Evolutionary conservation across 2,329 filamentous ascomycete species (phyloP).

Genomic region (Microcera coccophila): DNA sequence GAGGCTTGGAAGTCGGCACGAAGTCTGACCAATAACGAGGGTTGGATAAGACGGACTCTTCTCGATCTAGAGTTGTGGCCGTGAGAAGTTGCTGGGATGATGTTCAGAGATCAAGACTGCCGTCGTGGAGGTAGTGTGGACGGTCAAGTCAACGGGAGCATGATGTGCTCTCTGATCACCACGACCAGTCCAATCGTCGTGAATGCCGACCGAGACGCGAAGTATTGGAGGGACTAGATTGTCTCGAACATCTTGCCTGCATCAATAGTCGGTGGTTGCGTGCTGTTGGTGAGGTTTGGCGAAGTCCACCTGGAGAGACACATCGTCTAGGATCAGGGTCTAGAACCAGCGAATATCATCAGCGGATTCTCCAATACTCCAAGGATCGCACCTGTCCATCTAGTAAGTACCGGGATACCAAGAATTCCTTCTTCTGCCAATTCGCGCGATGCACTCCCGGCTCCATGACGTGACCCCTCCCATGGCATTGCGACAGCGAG

Average conservation of each 20-base stretch:
- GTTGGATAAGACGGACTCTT: not conserved
- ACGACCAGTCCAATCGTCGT: slow-evolving; percentile 18
- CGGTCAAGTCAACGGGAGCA: slow-evolving; percentile 14
- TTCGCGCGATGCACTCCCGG: no score
- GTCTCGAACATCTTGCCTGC: not conserved
- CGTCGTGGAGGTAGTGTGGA: not conserved
- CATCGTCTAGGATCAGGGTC: not conserved
- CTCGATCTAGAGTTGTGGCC: not conserved
- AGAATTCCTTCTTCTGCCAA: no score
- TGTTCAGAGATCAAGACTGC: not conserved
- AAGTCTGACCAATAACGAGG: not conserved
- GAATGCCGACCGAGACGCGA: slow-evolving; percentile 20
- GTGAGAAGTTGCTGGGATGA: not conserved
- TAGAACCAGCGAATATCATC: not conserved
- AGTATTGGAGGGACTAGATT: slow-evolving; percentile 4
- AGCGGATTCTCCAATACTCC: not conserved
- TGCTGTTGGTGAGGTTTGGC: not conserved
- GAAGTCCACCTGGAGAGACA: not conserved
- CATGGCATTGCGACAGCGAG: slow-evolving; percentile 23
- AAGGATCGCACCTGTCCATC: not conserved
- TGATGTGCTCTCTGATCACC: slow-evolving; percentile 18
- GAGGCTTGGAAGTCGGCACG: not conserved
- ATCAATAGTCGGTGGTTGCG: not conserved
- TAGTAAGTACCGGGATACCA: no score
- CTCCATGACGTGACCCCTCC: slow-evolving; percentile 25